Base-by-base conservation (phyloP, 371 early-diverging fungal species). In the Zychaea mexicana region DNA sequence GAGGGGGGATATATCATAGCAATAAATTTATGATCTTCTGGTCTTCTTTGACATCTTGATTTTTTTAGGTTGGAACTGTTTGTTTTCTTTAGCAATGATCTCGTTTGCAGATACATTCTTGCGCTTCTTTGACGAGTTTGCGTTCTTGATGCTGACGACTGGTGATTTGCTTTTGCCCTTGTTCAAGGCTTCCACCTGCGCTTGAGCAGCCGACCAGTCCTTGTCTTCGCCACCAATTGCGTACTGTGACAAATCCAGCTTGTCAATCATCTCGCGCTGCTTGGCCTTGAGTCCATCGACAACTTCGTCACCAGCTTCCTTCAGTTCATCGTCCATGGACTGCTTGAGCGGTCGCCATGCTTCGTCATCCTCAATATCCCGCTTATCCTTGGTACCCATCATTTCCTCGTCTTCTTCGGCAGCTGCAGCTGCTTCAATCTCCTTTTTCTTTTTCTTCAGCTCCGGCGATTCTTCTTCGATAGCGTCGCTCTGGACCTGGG, bases 291-390 rank as follows among this genome's bases (percentile, higher is more conserved):
- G 68, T 19, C 71, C 81, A 3, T 72, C 84, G 55, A 92, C 68
- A 1, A 76, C 90, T 64, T 90, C 88, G 21, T 88, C 77, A 12
- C 91, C 95, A n/a, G 90, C 94, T 62, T 90, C 89, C 21, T 85
- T 86, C 67, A 96, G 74, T 60, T 96, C 97, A 19, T 87, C 89
- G 42, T 92, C 93, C 22, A 96, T 56, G 26, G 86, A 67, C 46
- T 83, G 78, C n/a, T 73, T 78, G 9, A 90, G 76, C 0, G 97
- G 95, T 46, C 91, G 91, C 97, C 97, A 98, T 2, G 90, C 86
- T 28, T 84, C 90, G 7, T 93, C 96, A 65, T 94, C 89, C 10
- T 78, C 77, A 9, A 90, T 71, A 60, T 87, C 87, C 15, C 88
- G 85, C 6, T 19, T 9, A 36, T 36, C 36, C 69, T 88, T 88